Conservation (phyloP, 768 basidiomycete genomes). For the Cantharellus cinnabarinus region DNA sequence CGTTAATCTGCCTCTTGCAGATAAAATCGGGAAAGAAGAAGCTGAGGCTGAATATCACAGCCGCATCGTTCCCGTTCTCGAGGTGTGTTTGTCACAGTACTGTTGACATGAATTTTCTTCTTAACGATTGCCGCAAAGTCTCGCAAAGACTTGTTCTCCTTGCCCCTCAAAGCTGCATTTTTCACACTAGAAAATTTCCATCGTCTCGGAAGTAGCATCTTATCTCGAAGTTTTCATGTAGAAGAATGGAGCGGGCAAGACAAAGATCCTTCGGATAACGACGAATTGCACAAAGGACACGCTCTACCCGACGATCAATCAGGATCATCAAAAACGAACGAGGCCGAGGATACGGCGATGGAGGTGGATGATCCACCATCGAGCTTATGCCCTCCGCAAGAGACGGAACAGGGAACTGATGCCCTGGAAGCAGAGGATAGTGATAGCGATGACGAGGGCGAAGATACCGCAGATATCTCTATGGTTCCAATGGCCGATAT, state of each 20-base stretch:
- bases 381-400: too few species aligned
- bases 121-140: conserved; percentile 24
- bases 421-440: conserved; percentile 12
- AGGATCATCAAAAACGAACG: too few species aligned
- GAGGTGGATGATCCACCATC: too few species aligned
- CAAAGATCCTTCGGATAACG: not conserved
- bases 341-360: too few species aligned
- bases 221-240: conserved; percentile 82
- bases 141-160: conserved; percentile 51
- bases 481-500: conserved; percentile 97
- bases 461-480: conserved; percentile 43
- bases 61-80: conserved; percentile 48
- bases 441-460: conserved; percentile 15
- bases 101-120: not conserved
- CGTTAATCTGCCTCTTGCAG: conserved; percentile 19
- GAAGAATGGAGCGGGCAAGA: conserved; percentile 27
- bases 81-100: conserved; percentile 23
- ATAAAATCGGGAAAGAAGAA: conserved; percentile 69
- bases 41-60: conserved; percentile 53
- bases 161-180: conserved; percentile 21
- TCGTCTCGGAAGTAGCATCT: conserved; percentile 73
- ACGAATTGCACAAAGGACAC: not conserved
- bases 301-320: too few species aligned
- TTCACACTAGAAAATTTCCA: conserved; percentile 67
- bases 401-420: too few species aligned